Base-by-base conservation (phyloP, 2,329 filamentous ascomycete genomes). In the Talaromyces sp. region DNA sequence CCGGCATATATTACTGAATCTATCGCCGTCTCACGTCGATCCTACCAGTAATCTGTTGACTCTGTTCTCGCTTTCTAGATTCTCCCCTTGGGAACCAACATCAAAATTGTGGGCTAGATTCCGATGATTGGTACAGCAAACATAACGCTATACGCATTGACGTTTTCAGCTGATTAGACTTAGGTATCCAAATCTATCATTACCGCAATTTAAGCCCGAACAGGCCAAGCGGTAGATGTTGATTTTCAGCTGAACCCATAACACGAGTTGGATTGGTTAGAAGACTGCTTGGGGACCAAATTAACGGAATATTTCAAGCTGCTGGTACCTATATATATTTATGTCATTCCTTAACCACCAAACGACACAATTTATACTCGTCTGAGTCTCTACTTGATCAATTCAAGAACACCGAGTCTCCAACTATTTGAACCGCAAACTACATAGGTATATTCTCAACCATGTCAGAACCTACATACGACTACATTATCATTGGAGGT, bases 401-500 rank as follows among this genome's bases (percentile, higher is more conserved):
- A 7, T 4, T 47, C 9, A 47, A 24, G 11, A 24, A 47, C 11
- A 13, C 4, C 7, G 45, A 47, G 43, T 11, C 10, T 5, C 11
- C 19, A 5, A 13, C 24, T 14, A 7, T 13, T 14, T 47, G 5
- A 24, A 24, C 11, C 11, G 0, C 4, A 47, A 2, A 24, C 5
- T 31, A 39, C 14, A 16, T 13, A 39, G 14, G 2, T 39, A 14
- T 24, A 11, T 47, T 24, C 19, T 13, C 19, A 10, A 47, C 39
- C 43, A 57, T 57, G 52, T 57, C 58, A 24, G 27, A 5, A 37
- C 13, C 43, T 16, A 43, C 16, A 9, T 54, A 54, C 48, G 60
- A 62, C 19, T 63, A 37, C 14, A 63, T 63, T 13, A 63, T 63
- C 9, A 22, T 58, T 14, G 61, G 52, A 6, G 61, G 61, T 10